A percentile compares a stretch with the other conserved stretches of the same genome.
Conservation (phyloP, 352 stramenopile species). For the Phytophthora pluvialis region DNA sequence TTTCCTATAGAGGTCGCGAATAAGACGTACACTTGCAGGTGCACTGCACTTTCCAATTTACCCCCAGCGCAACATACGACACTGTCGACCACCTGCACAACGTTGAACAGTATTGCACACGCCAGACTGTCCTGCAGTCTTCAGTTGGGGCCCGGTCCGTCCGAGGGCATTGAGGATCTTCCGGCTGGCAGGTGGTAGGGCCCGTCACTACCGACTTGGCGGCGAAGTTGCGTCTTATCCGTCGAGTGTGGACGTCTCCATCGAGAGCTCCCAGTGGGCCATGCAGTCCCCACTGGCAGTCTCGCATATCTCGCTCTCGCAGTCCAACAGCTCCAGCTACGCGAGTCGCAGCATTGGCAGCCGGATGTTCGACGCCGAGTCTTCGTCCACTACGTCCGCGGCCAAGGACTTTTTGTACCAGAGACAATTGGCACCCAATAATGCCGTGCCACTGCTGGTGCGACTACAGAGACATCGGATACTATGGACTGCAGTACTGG, state of each 20-base stretch:
- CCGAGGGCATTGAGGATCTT: constrained; percentile 20
- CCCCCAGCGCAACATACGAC: too few relatives aligned
- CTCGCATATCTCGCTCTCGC: constrained; percentile 73
- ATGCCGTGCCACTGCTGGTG: constrained; percentile 53
- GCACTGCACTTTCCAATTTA: constrained; percentile 31
- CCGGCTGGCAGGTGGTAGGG: constrained; percentile 1
- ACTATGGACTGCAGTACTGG: constrained; percentile 32
- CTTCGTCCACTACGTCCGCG: constrained; percentile 23
- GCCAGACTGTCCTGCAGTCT: constrained; percentile 33
- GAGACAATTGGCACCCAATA: constrained; percentile 30
- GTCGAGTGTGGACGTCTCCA: too few relatives aligned
- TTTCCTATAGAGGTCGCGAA: constrained; percentile 36
- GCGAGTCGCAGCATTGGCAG: constrained; percentile 32
- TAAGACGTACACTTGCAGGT: constrained; percentile 31
- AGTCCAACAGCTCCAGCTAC: constrained; percentile 42
- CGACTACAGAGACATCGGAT: constrained; percentile 49
- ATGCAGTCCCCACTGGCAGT: constrained; percentile 70
- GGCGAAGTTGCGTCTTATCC: too few relatives aligned
- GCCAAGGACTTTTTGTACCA: constrained; percentile 49
- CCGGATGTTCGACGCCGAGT: constrained; percentile 46
- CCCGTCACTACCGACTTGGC: constrained; percentile 33
- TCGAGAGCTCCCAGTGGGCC: constrained; percentile 9
- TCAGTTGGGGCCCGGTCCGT: constrained; percentile 16
- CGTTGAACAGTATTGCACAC: constrained; percentile 29
- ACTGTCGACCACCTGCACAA: constrained; percentile 28